Base-by-base conservation (phyloP, 345 rosid species). In the Eucalyptus tenuipes region DNA sequence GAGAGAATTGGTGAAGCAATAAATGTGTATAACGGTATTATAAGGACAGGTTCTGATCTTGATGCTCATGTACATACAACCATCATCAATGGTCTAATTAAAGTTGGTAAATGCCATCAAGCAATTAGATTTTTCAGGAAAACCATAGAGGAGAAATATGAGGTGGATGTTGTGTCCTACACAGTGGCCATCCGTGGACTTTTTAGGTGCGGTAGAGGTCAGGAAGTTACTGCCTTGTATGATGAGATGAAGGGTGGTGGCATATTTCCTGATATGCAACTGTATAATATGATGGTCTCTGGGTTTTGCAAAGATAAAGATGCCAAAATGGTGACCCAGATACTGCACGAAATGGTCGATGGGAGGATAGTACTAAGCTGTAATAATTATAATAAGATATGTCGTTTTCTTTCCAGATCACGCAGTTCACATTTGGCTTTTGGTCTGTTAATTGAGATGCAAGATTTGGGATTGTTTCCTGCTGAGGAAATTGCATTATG, bases 31-130 rank as follows among this genome's bases (percentile, higher is more conserved):
- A 75, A 79, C 40, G 93, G 92, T n/a, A 50, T 95, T 80, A 80
- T 92, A 57, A 88, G 50, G 91, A 86, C 48, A 84, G 27, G 75
- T 49, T 88, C 88, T 6, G 66, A 37, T 88, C 89, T 95, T n/a
- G 94, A 95, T 91, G 94, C 96, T 89, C 95, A 92, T 90, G 92
- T 95, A 87, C 99, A 96, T 90, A 93, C 99, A 16, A 88, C 90
- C 14, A 88, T 95, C 7, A 87, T 95, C 7, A 90, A 94, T 90
- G 88, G 92, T 92, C 96, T 95, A 75, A 87, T 95, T 50, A 91
- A 89, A 91, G 89, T 47, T 86, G 95, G 96, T 53, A 82, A 91
- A 85, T 94, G 86, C 91, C 80, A 88, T 87, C 90, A 27, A 29
- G 97, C 98, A 59, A 82, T 94, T 18, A 85, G 57, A 86, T 91